Evolutionary conservation across 1,284 basidiomycete species (phyloP).

Genomic region (Pyrrhoderma lamaoense): DNA sequence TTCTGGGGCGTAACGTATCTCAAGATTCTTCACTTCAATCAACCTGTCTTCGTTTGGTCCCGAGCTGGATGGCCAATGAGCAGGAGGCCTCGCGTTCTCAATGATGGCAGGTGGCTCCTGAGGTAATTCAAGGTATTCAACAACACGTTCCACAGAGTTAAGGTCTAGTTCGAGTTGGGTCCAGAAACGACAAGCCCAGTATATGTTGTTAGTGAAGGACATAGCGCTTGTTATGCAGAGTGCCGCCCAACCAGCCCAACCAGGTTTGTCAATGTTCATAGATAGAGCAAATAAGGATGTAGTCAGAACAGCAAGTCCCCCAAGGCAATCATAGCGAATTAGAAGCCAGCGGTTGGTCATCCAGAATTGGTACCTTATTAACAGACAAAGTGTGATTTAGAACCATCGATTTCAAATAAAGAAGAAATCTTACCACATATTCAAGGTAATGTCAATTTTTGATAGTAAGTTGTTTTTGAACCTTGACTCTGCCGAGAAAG

Average conservation of each 20-base stretch:
- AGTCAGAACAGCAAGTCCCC: constrained; percentile 53
- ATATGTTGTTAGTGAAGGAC: constrained; percentile 50
- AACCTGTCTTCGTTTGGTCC: constrained; percentile 15
- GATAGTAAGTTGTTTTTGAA: constrained; percentile 69
- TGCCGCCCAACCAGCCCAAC: constrained; percentile 66
- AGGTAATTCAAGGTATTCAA: constrained; percentile 84
- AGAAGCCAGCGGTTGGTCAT: constrained; percentile 24
- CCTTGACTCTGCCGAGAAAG: constrained; percentile 76
- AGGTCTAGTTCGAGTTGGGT: constrained; percentile 57
- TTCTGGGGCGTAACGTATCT: constrained; percentile 78
- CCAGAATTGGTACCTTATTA: constrained; percentile 16
- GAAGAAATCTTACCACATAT: constrained; percentile 14
- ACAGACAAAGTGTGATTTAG: too few relatives aligned
- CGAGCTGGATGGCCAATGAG: constrained; percentile 81
- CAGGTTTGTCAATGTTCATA: constrained; percentile 28
- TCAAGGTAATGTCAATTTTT: constrained; percentile 59
- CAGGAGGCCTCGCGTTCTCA: constrained; percentile 60
- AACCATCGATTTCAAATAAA: too few relatives aligned
- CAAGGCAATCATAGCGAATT: constrained; percentile 37
- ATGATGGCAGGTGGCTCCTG: constrained; percentile 76
- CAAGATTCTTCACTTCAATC: constrained; percentile 43
- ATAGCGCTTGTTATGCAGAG: constrained; percentile 80
- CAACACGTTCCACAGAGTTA: constrained; percentile 80
- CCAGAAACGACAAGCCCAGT: constrained; percentile 64
- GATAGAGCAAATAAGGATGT: constrained; percentile 73